Percentiles rank a stretch among this genome's conserved stretches.
Evolutionary conservation across 805 yeast genomes (phyloP).

Genomic region (Metschnikowia noctiluminum): DNA sequence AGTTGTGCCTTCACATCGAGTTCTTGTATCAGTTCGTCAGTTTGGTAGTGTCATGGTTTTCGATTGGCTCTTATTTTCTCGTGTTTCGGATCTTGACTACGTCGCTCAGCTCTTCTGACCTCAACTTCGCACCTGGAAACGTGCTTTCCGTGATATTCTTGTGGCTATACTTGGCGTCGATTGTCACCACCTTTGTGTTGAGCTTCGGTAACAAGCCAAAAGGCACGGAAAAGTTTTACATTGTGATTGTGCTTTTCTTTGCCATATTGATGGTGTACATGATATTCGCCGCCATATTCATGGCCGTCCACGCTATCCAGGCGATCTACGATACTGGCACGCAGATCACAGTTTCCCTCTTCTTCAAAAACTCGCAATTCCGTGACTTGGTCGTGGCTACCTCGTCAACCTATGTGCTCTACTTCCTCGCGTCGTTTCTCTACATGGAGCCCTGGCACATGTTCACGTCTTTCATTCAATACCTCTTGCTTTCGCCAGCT

Average conservation of each 20-base stretch:
- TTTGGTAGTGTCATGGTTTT: constrained; percentile 60
- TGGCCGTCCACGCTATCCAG: constrained; percentile 52
- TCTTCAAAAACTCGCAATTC: constrained; percentile 45
- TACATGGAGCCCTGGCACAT: constrained; percentile 69
- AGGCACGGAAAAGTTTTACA: constrained; percentile 54
- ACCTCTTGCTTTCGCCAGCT: constrained; percentile 50
- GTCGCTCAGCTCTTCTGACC: constrained; percentile 35
- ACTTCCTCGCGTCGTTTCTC: constrained; percentile 54
- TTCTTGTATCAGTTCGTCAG: constrained; percentile 52
- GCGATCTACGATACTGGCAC: constrained; percentile 32
- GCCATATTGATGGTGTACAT: constrained; percentile 60
- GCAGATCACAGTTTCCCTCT: constrained; percentile 41
- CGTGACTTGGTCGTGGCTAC: constrained; percentile 56
- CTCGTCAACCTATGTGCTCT: constrained; percentile 58
- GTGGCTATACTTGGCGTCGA: constrained; percentile 54
- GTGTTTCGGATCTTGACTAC: constrained; percentile 63
- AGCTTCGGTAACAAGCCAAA: constrained; percentile 65
- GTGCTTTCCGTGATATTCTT: constrained; percentile 49
- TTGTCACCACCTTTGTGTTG: constrained; percentile 57
- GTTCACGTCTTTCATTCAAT: constrained; percentile 52
- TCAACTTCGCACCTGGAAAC: constrained; percentile 45
- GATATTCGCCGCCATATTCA: constrained; percentile 54
- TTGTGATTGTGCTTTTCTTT: constrained; percentile 51
- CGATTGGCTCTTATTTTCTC: constrained; percentile 58
- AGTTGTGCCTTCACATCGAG: constrained; percentile 51